Evolutionary conservation across 106 monocot genomes (phyloP).

Genomic region (Allium fistulosum): DNA sequence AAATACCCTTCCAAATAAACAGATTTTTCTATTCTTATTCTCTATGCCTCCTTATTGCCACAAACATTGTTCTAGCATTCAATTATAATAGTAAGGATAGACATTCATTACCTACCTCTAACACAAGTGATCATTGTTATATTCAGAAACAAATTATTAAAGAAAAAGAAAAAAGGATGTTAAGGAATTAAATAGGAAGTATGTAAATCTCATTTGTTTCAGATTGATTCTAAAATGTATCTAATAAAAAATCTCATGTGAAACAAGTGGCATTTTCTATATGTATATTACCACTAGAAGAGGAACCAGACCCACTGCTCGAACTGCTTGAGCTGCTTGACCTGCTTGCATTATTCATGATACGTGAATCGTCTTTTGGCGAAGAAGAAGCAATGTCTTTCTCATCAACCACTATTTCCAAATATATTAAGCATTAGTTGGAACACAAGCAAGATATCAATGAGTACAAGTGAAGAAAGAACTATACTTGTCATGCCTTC

Average conservation of each 20-base stretch:
- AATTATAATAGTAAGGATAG: too few species aligned
- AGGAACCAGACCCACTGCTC: conserved; percentile 62
- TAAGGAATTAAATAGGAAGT: too few species aligned
- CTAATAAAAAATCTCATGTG: background rate
- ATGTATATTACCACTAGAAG: conserved; percentile 38
- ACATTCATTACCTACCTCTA: too few species aligned
- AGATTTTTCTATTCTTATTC: too few species aligned
- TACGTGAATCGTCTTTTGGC: conserved; percentile 23
- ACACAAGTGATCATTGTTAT: too few species aligned
- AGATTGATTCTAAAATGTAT: too few species aligned
- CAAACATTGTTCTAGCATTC: too few species aligned
- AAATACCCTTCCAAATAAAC: too few species aligned
- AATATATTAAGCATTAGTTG: background rate
- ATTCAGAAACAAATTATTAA: too few species aligned
- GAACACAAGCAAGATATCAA: background rate
- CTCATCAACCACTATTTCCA: conserved; percentile 19
- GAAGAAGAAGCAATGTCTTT: conserved; percentile 26
- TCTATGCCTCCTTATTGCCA: too few species aligned
- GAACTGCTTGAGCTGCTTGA: conserved; percentile 66
- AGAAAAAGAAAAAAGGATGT: too few species aligned
- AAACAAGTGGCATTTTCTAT: background rate
- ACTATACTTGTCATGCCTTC: conserved; percentile 24
- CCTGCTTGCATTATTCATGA: conserved; percentile 29
- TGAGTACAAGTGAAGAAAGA: background rate
- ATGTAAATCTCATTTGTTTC: too few species aligned